These are phyloP conservation scores for Suillus subluteus DNA, from an alignment of 768 basidiomycete genomes.

Conservation along the genomic window DNA sequence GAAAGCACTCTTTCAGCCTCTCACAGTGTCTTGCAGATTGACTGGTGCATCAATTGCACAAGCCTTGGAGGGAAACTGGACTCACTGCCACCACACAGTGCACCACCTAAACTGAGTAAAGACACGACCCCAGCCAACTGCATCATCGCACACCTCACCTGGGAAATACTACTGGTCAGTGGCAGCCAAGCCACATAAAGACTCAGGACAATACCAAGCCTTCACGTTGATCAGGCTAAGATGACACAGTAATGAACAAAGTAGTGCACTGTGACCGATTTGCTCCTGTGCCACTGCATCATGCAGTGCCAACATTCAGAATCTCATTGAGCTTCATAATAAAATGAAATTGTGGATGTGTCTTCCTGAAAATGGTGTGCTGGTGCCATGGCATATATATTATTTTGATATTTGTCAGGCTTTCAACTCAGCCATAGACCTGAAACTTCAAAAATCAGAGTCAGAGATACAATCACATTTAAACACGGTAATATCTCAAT, in stretches of 20 bases:
- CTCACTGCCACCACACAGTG: too few relatives aligned
- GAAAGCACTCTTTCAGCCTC: too few relatives aligned
- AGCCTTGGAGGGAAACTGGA: too few relatives aligned
- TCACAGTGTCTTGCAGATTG: too few relatives aligned
- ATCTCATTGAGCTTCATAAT: not conserved
- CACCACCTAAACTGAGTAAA: too few relatives aligned
- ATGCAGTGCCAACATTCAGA: not conserved
- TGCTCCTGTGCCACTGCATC: not conserved
- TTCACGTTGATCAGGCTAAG: not conserved
- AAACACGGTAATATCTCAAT: constrained; percentile 1
- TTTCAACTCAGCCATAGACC: not conserved
- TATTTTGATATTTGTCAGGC: not conserved
- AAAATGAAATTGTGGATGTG: not conserved
- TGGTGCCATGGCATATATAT: not conserved
- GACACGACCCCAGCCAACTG: too few relatives aligned
- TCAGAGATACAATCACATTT: not conserved
- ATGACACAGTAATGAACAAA: not conserved
- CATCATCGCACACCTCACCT: too few relatives aligned
- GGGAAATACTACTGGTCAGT: not conserved
- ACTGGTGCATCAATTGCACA: too few relatives aligned
- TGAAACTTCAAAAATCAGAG: not conserved
- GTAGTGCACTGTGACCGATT: not conserved
- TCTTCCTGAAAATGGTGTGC: not conserved
- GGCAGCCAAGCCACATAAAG: not conserved
- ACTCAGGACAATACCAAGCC: not conserved